Conservation (phyloP, 2,329 filamentous ascomycete species). For the Didymella glomerata region DNA sequence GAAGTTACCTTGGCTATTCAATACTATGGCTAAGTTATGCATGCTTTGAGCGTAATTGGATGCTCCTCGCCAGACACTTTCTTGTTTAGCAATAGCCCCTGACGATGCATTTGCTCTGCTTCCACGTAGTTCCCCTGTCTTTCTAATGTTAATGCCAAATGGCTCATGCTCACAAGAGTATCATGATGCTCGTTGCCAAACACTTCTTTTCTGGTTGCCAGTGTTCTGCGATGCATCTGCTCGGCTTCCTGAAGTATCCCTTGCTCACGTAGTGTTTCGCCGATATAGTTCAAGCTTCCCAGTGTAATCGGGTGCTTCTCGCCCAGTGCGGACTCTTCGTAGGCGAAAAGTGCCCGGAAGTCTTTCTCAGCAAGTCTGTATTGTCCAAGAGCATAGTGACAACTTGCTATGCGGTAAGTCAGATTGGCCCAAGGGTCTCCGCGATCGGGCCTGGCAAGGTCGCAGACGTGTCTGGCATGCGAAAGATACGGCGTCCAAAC, state of each 20-base stretch:
- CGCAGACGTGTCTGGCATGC: neutral
- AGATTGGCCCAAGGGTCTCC: neutral
- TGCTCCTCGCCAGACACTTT: neutral
- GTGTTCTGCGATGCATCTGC: neutral
- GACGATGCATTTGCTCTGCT: slow-evolving; percentile 3
- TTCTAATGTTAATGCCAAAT: neutral
- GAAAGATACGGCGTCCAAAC: neutral
- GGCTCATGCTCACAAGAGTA: neutral
- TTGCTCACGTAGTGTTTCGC: neutral
- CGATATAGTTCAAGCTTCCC: neutral
- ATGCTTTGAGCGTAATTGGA: neutral
- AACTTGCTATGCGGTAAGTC: neutral
- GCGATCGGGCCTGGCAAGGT: neutral
- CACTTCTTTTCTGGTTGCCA: neutral
- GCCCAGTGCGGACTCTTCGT: neutral
- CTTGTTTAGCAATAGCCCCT: neutral
- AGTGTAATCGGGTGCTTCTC: neutral
- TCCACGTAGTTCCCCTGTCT: neutral
- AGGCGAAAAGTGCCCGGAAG: neutral
- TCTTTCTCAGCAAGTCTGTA: neutral
- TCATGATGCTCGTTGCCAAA: neutral
- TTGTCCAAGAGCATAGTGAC: neutral
- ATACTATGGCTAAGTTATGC: neutral
- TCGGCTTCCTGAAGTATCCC: neutral
- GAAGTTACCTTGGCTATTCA: neutral